phyloP scores from a whole-genome alignment of 2,329 filamentous ascomycete species.

The Aspergillus sp. region DNA sequence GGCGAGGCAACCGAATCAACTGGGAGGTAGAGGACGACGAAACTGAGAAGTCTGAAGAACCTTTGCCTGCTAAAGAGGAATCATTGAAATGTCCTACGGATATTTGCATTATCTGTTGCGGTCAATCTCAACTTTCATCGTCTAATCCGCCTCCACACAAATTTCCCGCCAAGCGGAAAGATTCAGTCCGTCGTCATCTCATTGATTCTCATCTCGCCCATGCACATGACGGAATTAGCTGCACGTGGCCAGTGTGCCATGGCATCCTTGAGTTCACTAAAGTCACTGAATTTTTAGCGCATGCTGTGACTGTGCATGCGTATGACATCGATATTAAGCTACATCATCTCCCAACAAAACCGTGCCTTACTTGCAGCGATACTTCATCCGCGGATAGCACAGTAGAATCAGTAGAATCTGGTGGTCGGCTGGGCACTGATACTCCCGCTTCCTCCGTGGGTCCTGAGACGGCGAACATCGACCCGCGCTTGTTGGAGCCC shows the following conservation, averaged over 20 bases:
- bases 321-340: no score
- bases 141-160: slow-evolving; percentile 25
- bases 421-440: background rate
- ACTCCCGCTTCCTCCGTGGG: background rate
- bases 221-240: no score
- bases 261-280: no score
- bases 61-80: background rate
- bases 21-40: slow-evolving; percentile 16
- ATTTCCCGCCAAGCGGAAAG: slow-evolving; percentile 20
- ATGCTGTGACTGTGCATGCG: no score
- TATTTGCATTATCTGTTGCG: slow-evolving; percentile 28
- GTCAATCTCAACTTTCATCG: slow-evolving; percentile 21
- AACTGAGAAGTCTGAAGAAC: slow-evolving; percentile 18
- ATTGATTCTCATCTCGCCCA: no score
- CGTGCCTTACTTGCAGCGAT: no score
- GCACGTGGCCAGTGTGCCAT: no score
- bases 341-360: no score
- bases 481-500: background rate
- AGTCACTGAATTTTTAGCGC: no score
- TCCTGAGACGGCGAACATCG: background rate
- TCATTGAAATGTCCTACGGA: slow-evolving; percentile 20
- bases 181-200: no score
- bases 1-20: no score
- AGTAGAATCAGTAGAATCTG: background rate
- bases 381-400: no score